Conservation (phyloP, 2,329 filamentous ascomycete genomes). For the Sarocladium brachiariae region DNA sequence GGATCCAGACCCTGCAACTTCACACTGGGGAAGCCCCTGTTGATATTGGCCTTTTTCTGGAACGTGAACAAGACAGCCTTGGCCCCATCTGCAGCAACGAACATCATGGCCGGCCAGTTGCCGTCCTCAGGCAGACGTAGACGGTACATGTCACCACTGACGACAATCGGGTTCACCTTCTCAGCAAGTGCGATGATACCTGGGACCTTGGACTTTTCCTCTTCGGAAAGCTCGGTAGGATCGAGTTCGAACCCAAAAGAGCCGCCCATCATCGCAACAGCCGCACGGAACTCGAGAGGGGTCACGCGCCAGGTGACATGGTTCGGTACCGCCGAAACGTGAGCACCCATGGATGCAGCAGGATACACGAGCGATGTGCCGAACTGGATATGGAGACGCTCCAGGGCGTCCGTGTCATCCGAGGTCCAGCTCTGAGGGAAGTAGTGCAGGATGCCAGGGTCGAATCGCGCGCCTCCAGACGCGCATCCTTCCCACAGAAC, state of each 20-base stretch:
- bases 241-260: conserved; percentile 60
- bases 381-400: conserved; percentile 56
- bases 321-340: conserved; percentile 55
- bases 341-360: conserved; percentile 55
- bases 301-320: conserved; percentile 47
- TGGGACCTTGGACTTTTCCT: conserved; percentile 46
- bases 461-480: conserved; percentile 57
- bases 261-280: conserved; percentile 62
- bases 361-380: conserved; percentile 58
- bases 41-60: conserved; percentile 42
- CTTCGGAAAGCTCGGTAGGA: conserved; percentile 40
- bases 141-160: conserved; percentile 53
- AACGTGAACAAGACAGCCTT: conserved; percentile 53
- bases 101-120: conserved; percentile 56
- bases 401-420: conserved; percentile 56
- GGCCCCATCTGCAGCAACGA: conserved; percentile 43
- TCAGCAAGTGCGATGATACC: conserved; percentile 46
- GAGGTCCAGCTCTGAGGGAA: conserved; percentile 61
- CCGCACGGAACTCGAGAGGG: conserved; percentile 52
- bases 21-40: conserved; percentile 47
- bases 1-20: conserved; percentile 50
- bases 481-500: conserved; percentile 61
- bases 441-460: conserved; percentile 55
- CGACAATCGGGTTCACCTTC: conserved; percentile 51
- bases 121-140: conserved; percentile 49